Conservation (phyloP, 805 yeast species). For the Yarrowia osloensis region DNA sequence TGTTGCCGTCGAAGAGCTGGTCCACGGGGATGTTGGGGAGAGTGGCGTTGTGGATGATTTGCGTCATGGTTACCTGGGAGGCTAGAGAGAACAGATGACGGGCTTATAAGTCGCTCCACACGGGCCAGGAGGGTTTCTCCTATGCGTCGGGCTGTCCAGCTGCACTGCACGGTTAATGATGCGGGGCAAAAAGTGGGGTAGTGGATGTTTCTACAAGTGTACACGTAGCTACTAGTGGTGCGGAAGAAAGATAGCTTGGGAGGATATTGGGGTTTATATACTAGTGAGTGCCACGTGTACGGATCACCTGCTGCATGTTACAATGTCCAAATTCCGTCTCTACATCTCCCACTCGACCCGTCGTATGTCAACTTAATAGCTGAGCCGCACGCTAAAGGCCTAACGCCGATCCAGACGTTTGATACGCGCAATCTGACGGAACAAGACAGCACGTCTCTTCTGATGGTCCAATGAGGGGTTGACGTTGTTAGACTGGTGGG, state of each 20-base stretch:
- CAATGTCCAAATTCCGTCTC: no score
- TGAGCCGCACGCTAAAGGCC: slow-evolving; percentile 18
- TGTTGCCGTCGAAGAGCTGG: slow-evolving; percentile 9
- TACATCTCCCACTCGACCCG: background rate
- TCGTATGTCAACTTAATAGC: background rate
- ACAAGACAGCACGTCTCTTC: no score
- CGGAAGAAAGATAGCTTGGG: no score
- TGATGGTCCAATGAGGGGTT: no score
- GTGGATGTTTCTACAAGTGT: background rate
- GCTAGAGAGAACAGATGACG: no score
- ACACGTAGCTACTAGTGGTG: no score
- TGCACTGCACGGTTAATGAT: slow-evolving; percentile 13
- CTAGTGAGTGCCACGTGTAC: no score
- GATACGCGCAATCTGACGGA: no score
- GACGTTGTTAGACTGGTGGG: no score
- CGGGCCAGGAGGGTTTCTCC: background rate
- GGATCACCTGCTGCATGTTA: no score
- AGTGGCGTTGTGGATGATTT: slow-evolving; percentile 21
- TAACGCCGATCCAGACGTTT: background rate
- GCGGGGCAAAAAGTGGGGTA: slow-evolving; percentile 21
- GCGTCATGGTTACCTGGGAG: background rate
- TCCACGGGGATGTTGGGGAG: background rate
- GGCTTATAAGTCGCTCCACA: background rate
- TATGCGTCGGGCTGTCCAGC: background rate
- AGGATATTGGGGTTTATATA: no score